Conservation (phyloP, 2,329 filamentous ascomycete genomes). For the Polychaeton citri region DNA sequence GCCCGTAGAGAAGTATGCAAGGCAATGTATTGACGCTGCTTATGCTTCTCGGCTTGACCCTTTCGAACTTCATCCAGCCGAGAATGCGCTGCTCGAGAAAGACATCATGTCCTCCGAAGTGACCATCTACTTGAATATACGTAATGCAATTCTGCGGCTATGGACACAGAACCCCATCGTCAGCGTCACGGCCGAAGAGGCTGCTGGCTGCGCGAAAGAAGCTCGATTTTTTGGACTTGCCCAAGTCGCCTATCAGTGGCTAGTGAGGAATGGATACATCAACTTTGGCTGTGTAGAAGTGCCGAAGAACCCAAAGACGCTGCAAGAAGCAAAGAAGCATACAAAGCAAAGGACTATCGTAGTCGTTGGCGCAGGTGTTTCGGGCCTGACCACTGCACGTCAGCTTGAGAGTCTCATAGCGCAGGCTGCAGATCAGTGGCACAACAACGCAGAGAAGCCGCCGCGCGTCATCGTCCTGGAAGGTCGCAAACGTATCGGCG, state of each 20-base stretch:
- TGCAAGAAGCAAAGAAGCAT: constrained; percentile 26
- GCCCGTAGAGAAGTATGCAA: constrained; percentile 65
- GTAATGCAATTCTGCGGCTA: constrained; percentile 81
- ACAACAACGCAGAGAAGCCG: constrained; percentile 49
- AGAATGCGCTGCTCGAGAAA: constrained; percentile 66
- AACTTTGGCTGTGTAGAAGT: constrained; percentile 86
- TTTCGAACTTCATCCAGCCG: constrained; percentile 71
- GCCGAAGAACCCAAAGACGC: constrained; percentile 27
- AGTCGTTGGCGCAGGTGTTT: constrained; percentile 86
- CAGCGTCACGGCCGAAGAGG: constrained; percentile 69
- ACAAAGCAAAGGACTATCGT: constrained; percentile 60
- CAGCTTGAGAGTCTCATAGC: constrained; percentile 77
- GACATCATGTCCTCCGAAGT: constrained; percentile 81
- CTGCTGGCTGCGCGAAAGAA: constrained; percentile 80
- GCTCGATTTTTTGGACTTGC: constrained; percentile 80
- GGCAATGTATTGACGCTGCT: constrained; percentile 79
- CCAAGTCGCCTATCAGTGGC: constrained; percentile 82
- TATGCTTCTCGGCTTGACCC: constrained; percentile 82
- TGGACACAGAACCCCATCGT: constrained; percentile 82
- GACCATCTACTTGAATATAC: constrained; percentile 88
- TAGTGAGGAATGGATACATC: constrained; percentile 81
- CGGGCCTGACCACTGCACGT: constrained; percentile 80
- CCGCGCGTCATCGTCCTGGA: constrained; percentile 74
- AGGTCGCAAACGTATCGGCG: constrained; percentile 74
- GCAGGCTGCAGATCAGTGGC: constrained; percentile 60